These are phyloP conservation scores for Sporothrix inflata DNA, from an alignment of 2,329 filamentous ascomycete species.

Conservation along the genomic window DNA sequence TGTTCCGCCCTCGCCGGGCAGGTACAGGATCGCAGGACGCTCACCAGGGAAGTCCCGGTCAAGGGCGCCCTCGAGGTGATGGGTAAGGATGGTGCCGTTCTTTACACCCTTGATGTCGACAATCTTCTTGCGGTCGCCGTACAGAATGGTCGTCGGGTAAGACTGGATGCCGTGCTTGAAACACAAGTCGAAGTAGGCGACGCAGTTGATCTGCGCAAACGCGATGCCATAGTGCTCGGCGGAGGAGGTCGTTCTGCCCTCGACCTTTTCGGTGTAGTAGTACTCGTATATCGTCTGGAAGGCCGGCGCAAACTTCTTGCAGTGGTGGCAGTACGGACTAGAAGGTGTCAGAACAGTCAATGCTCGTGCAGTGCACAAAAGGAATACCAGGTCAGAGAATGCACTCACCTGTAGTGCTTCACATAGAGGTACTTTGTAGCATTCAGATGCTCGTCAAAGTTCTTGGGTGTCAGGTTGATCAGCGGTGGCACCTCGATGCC, in stretches of 20 bases:
- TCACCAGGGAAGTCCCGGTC: constrained; percentile 73
- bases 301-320: constrained; percentile 75
- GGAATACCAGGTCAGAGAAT: not conserved
- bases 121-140: constrained; percentile 72
- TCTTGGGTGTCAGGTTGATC: constrained; percentile 61
- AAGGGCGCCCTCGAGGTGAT: constrained; percentile 27
- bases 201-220: constrained; percentile 84
- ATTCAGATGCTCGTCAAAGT: constrained; percentile 60
- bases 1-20: constrained; percentile 73
- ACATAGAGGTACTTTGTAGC: constrained; percentile 57
- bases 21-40: constrained; percentile 66
- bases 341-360: not conserved
- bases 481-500: constrained; percentile 67
- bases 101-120: constrained; percentile 69
- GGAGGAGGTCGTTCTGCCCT: constrained; percentile 63
- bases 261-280: constrained; percentile 79
- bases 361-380: not conserved
- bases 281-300: constrained; percentile 95
- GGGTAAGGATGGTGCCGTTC: constrained; percentile 66
- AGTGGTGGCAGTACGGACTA: constrained; percentile 71
- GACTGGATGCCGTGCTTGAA: constrained; percentile 64
- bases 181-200: constrained; percentile 81
- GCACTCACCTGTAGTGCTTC: constrained; percentile 69
- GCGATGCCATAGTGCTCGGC: constrained; percentile 84
- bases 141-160: constrained; percentile 79